Conservation (phyloP, 169 alveolate species). For the Eimeria tenella region DNA sequence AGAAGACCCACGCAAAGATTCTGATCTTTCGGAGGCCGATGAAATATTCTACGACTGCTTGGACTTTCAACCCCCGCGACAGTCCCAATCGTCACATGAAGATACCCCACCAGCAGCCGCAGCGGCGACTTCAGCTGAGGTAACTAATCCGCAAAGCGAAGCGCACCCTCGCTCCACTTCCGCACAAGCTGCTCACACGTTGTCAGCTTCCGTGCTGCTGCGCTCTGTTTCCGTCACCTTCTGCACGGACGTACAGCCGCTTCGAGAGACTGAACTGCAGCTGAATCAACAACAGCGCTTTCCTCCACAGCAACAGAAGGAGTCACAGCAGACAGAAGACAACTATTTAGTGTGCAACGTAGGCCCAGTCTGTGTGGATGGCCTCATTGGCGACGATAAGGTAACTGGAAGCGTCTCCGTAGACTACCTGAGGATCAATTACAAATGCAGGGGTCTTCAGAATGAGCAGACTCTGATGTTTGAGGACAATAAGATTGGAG, state of each 20-base stretch:
- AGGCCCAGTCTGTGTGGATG: neutral
- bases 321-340: slow-evolving; percentile 1
- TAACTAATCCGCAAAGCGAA: neutral
- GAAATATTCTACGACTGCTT: slow-evolving; percentile 42
- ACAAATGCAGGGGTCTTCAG: neutral
- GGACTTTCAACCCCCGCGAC: slow-evolving; percentile 37
- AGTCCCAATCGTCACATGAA: neutral
- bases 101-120: neutral
- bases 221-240: slow-evolving; percentile 21
- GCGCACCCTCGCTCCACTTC: neutral
- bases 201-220: slow-evolving; percentile 25
- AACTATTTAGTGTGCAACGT: neutral
- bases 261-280: neutral
- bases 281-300: neutral
- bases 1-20: neutral
- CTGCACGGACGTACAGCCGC: neutral
- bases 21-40: neutral
- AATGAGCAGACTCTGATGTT: neutral
- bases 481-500: neutral
- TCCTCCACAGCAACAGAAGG: neutral
- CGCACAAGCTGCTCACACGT: neutral
- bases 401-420: slow-evolving; percentile 25
- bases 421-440: slow-evolving; percentile 25
- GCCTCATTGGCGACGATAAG: slow-evolving; percentile 2
- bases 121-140: neutral